These are phyloP conservation scores for Pseudohalonectria lignicola DNA, from an alignment of 2,329 filamentous ascomycete species.

Conservation along the genomic window DNA sequence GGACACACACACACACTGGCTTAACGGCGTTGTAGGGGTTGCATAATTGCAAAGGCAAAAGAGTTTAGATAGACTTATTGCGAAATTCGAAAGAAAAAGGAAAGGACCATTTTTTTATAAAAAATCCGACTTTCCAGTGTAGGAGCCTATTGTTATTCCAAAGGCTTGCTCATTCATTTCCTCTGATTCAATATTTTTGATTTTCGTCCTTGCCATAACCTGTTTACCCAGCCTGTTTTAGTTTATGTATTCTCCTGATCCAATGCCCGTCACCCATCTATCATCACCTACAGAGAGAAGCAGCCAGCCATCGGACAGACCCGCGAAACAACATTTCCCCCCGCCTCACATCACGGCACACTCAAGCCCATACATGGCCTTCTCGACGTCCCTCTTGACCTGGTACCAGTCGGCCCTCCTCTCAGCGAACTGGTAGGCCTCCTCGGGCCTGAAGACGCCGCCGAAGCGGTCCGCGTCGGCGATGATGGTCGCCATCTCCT, in stretches of 20 bases:
- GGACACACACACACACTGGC: not conserved
- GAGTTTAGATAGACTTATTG: not conserved
- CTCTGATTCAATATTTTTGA: no score
- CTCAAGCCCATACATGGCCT: constrained; percentile 93
- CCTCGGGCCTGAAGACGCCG: constrained; percentile 87
- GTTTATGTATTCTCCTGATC: no score
- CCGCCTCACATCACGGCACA: constrained; percentile 80
- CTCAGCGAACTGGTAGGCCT: constrained; percentile 96
- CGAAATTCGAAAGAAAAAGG: constrained; percentile 1
- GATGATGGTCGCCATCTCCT: constrained; percentile 91
- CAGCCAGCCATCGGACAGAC: not conserved
- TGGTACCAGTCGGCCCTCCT: constrained; percentile 90
- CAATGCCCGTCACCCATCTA: no score
- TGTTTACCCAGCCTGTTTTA: no score
- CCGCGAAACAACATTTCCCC: no score
- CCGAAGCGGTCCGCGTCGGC: constrained; percentile 83
- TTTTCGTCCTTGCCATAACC: no score
- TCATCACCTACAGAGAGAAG: no score
- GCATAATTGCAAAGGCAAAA: no score
- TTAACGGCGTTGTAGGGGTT: not conserved
- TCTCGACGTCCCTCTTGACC: constrained; percentile 80
- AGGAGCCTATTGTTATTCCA: no score
- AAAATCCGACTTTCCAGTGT: no score
- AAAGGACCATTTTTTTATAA: not conserved
- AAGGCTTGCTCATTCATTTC: no score